Base-by-base conservation (phyloP, 768 basidiomycete genomes). In the Lactarius tabidus region DNA sequence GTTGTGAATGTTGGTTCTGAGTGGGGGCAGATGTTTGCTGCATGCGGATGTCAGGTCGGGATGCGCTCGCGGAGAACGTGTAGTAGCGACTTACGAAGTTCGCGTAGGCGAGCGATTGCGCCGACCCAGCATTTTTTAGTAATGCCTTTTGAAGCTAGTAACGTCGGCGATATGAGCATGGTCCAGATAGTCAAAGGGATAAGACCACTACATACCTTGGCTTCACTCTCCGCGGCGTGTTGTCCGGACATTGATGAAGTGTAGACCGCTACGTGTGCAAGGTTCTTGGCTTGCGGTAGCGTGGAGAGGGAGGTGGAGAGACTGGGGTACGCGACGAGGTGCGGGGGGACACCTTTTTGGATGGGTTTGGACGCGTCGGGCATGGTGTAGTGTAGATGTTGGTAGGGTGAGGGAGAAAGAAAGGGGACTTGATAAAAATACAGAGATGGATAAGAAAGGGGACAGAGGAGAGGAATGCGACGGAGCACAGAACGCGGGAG, bases 271-370 rank as follows among this genome's bases (percentile, higher is more conserved):
- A 92, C 81, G 70, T 80, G 80, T 69, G 84, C 81, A 59, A 92
- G 79, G 75, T 82, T 88, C 71, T 85, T 89, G 10, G 90, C 90
- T 69, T 87, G 83, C 0, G 90, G 88, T 43, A 91, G 80, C 1
- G 84, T 79, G 59, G 87, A 84, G 60, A 92, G 82, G 2, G 86
- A 82, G 43, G 80, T 84, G 31, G 90, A 86, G 54, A 91, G 78
- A 70, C 84, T 86, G n/a, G 90, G 90, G 69, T 88, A 85, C 17
- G 90, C 80, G 76, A 89, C 80, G 70, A 91, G 83, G 73, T 80
- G 82, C 64, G 83, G 75, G 18, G 78, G 75, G 56, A 23, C 41
- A 14, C 67, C 41, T 41, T 67, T 67, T 38, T 67, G 57, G 39
- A 62, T 67, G n/a, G 67, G 58, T 28, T 76, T 79, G 65, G 79